phyloP scores from a whole-genome alignment of 2,329 filamentous ascomycete genomes.

The Diaporthe citri region DNA sequence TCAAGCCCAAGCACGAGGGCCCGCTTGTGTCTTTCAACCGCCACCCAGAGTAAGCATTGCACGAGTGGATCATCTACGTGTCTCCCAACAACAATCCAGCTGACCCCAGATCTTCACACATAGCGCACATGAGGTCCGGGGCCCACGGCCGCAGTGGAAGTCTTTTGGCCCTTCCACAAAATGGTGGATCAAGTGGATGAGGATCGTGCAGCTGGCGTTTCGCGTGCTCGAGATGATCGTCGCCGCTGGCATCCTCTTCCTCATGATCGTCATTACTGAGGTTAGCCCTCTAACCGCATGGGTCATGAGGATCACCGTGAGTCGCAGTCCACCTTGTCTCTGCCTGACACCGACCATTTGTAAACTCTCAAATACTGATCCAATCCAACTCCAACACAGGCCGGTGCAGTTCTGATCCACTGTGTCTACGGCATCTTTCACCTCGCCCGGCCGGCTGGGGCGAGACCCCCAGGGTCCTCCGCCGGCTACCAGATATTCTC shows the following conservation, averaged over 20 bases:
- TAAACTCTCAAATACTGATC: conserved; percentile 40
- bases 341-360: neutral
- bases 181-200: conserved; percentile 75
- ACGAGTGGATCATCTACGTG: neutral
- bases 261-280: conserved; percentile 82
- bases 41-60: conserved; percentile 81
- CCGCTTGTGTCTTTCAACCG: conserved; percentile 86
- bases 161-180: conserved; percentile 80
- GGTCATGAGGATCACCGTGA: conserved; percentile 82
- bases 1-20: conserved; percentile 76
- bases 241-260: conserved; percentile 77
- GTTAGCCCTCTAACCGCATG: conserved; percentile 75
- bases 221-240: conserved; percentile 76
- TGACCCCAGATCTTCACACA: conserved; percentile 34
- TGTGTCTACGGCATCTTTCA: conserved; percentile 86
- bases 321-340: conserved; percentile 47
- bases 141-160: conserved; percentile 70
- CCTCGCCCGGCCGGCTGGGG: conserved; percentile 76
- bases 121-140: conserved; percentile 73
- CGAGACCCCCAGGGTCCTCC: conserved; percentile 81
- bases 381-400: conserved; percentile 60
- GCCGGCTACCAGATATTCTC: conserved; percentile 93
- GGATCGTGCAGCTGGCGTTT: conserved; percentile 77
- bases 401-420: conserved; percentile 79
- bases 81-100: neutral